Evolutionary conservation across 2,329 filamentous ascomycete genomes (phyloP).

Genomic region (Tolypocladium inflatum): DNA sequence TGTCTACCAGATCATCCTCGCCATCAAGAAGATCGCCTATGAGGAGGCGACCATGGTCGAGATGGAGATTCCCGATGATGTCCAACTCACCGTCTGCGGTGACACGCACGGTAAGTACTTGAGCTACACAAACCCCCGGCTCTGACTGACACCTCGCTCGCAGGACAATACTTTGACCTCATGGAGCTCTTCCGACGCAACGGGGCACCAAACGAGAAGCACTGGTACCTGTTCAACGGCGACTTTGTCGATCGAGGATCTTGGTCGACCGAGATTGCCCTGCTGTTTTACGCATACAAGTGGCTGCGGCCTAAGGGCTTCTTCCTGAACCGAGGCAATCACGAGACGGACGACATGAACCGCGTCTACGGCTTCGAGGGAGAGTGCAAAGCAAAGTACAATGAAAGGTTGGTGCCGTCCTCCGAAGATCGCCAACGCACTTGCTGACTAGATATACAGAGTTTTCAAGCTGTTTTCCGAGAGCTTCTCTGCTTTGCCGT

Average conservation of each 20-base stretch:
- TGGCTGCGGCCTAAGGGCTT: slow-evolving; percentile 81
- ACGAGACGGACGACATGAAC: slow-evolving; percentile 99
- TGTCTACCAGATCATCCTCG: slow-evolving; percentile 90
- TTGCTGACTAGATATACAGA: slow-evolving; percentile 24
- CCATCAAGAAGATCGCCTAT: slow-evolving; percentile 81
- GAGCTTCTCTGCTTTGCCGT: slow-evolving; percentile 86
- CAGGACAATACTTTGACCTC: slow-evolving; percentile 94
- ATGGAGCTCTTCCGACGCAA: slow-evolving; percentile 94
- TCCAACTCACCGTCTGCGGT: slow-evolving; percentile 85
- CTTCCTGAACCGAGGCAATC: slow-evolving; percentile 96
- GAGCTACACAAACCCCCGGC: not conserved
- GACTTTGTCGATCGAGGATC: slow-evolving; percentile 97
- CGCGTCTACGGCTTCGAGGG: slow-evolving; percentile 96
- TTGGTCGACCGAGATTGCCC: slow-evolving; percentile 95
- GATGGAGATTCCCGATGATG: slow-evolving; percentile 67
- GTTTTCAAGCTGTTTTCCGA: slow-evolving; percentile 97
- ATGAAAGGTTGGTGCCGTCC: slow-evolving; percentile 48
- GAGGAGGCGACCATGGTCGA: slow-evolving; percentile 97
- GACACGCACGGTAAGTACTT: slow-evolving; percentile 77
- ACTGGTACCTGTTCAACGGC: slow-evolving; percentile 95
- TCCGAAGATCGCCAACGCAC: not conserved
- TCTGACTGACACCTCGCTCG: slow-evolving; percentile 1
- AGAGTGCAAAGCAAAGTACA: slow-evolving; percentile 97
- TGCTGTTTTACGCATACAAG: slow-evolving; percentile 93
- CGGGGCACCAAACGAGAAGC: slow-evolving; percentile 72